phyloP scores from a whole-genome alignment of 2,329 filamentous ascomycete species.

The Fusarium sterilihyphosum region DNA sequence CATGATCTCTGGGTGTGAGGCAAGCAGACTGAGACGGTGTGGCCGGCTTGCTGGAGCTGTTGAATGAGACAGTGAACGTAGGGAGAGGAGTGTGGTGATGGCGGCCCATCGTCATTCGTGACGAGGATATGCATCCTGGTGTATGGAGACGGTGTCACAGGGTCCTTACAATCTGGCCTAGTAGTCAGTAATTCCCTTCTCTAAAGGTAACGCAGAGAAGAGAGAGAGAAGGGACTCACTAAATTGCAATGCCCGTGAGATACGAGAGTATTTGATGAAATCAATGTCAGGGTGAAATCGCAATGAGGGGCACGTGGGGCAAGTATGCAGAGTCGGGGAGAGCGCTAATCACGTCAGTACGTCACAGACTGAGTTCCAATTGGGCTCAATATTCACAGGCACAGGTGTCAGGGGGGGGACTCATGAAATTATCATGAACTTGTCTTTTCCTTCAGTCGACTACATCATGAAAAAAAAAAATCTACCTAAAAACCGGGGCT shows the following conservation, averaged over 20 bases:
- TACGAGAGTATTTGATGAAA: conserved; percentile 18
- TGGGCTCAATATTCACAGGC: conserved; percentile 8
- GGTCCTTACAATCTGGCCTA: not conserved
- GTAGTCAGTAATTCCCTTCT: not conserved
- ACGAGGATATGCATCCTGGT: conserved; percentile 69
- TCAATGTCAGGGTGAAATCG: conserved; percentile 20
- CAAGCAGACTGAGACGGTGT: conserved; percentile 90
- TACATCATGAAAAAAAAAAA: conserved; percentile 28
- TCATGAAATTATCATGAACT: conserved; percentile 36
- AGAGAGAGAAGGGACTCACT: not conserved
- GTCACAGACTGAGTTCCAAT: conserved; percentile 30
- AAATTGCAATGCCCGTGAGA: conserved; percentile 11
- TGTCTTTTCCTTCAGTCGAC: conserved; percentile 31
- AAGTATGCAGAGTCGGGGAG: conserved; percentile 17
- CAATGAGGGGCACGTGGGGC: conserved; percentile 42
- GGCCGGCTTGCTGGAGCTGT: conserved; percentile 77
- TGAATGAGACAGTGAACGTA: conserved; percentile 81
- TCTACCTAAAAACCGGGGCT: conserved; percentile 36
- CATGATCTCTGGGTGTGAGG: conserved; percentile 93
- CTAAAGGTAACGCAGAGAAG: not conserved
- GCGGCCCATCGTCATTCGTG: conserved; percentile 84
- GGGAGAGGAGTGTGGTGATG: conserved; percentile 79
- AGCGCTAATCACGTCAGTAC: conserved; percentile 40
- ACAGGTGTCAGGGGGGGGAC: conserved; percentile 9
- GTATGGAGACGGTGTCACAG: not conserved